Evolutionary conservation across 2,329 filamentous ascomycete genomes (phyloP).

Genomic region (Pyrenophora seminiperda): DNA sequence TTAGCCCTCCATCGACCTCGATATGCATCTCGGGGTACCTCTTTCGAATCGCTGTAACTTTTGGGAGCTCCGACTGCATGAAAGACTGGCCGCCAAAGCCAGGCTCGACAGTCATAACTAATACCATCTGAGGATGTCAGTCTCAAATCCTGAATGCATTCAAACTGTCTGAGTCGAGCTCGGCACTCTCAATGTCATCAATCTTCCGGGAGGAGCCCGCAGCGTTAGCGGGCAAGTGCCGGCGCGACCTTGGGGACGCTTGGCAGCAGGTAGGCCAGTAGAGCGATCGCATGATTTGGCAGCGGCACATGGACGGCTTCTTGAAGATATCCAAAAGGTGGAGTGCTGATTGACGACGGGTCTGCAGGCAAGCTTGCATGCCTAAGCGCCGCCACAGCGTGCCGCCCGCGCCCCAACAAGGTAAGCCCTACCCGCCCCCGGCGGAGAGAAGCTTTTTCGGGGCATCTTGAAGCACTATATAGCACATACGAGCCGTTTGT

Average conservation of each 20-base stretch:
- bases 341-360: constrained; percentile 22
- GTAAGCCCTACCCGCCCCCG: constrained; percentile 31
- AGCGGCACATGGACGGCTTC: constrained; percentile 21
- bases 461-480: constrained; percentile 20
- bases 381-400: constrained; percentile 42
- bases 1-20: constrained; percentile 93
- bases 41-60: constrained; percentile 81
- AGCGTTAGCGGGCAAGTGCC: constrained; percentile 21
- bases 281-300: constrained; percentile 2
- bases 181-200: constrained; percentile 11
- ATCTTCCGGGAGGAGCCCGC: constrained; percentile 16
- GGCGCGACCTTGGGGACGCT: constrained; percentile 7
- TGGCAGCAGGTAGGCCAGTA: constrained; percentile 16
- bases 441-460: constrained; percentile 15
- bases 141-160: background rate
- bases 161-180: constrained; percentile 9
- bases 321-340: constrained; percentile 20
- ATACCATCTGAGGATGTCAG: constrained; percentile 75
- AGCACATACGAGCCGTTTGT: constrained; percentile 18
- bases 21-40: constrained; percentile 93
- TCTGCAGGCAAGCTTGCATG: constrained; percentile 21
- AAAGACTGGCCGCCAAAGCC: constrained; percentile 99
- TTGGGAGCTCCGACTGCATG: constrained; percentile 94
- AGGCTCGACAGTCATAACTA: constrained; percentile 97
- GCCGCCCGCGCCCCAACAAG: constrained; percentile 32